Conservation (phyloP, 1,284 basidiomycete species). For the Sanguinoderma infundibulare region DNA sequence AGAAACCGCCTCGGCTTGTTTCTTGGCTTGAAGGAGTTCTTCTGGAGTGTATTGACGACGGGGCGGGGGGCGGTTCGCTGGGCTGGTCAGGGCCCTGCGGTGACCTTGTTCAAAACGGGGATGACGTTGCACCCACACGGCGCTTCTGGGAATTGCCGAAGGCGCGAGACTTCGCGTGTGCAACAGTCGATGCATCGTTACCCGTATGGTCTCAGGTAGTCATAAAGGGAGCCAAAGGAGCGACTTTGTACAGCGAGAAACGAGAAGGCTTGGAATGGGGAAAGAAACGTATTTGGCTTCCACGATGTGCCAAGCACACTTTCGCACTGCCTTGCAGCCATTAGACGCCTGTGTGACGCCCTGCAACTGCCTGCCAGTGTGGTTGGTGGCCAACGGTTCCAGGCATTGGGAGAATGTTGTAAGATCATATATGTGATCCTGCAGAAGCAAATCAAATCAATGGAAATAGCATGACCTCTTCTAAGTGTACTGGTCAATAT, state of each 20-base stretch:
- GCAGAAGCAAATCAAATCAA: no score
- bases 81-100: not conserved
- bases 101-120: not conserved
- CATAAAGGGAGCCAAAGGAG: not conserved
- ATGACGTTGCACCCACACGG: conserved; percentile 8
- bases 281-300: not conserved
- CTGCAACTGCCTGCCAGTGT: no score
- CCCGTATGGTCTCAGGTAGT: not conserved
- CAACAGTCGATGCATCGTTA: not conserved
- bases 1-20: conserved; percentile 15
- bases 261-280: not conserved
- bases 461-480: no score
- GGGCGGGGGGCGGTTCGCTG: not conserved
- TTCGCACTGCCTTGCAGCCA: not conserved
- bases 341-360: no score
- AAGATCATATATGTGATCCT: no score
- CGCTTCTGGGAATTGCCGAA: not conserved
- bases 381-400: no score
- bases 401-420: no score
- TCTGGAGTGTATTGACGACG: conserved; percentile 7
- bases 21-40: conserved; percentile 11
- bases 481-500: no score
- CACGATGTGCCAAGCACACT: not conserved
- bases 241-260: not conserved
- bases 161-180: not conserved